phyloP scores from a whole-genome alignment of 345 rosid species.

The Citrus trifoliata region DNA sequence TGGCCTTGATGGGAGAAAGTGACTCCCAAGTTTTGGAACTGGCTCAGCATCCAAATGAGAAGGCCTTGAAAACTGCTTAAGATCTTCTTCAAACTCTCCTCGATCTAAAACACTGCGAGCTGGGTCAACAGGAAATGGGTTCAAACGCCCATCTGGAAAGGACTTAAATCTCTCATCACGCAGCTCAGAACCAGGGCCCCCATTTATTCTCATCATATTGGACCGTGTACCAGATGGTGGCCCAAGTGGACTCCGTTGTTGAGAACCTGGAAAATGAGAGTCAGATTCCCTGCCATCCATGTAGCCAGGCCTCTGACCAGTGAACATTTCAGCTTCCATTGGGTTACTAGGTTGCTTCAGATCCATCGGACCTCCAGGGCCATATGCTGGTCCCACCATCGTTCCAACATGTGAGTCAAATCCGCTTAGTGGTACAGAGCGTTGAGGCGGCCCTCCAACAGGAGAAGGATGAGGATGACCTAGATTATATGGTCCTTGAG shows the following conservation, averaged over 20 bases:
- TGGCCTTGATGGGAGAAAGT: slow-evolving; percentile 37
- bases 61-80: slow-evolving; percentile 42
- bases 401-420: slow-evolving; percentile 24
- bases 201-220: slow-evolving; percentile 33
- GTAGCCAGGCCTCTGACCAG: slow-evolving; percentile 28
- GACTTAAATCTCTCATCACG: slow-evolving; percentile 34
- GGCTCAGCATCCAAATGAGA: slow-evolving; percentile 34
- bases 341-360: slow-evolving; percentile 19
- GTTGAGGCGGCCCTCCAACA: slow-evolving; percentile 11
- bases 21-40: slow-evolving; percentile 29
- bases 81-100: slow-evolving; percentile 45
- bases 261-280: slow-evolving; percentile 13
- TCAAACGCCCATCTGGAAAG: slow-evolving; percentile 31
- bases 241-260: slow-evolving; percentile 23
- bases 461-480: slow-evolving; percentile 15
- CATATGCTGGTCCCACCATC: slow-evolving; percentile 22
- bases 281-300: slow-evolving; percentile 35
- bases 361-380: slow-evolving; percentile 20
- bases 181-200: slow-evolving; percentile 28
- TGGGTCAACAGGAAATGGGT: slow-evolving; percentile 31
- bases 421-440: slow-evolving; percentile 7
- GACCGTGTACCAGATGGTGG: slow-evolving; percentile 25
- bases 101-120: slow-evolving; percentile 26
- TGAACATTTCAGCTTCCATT: slow-evolving; percentile 26
- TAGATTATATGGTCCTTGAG: slow-evolving; percentile 31